These are phyloP conservation scores for Aspergillus sp. DNA, from an alignment of 2,329 filamentous ascomycete species.

Conservation along the genomic window DNA sequence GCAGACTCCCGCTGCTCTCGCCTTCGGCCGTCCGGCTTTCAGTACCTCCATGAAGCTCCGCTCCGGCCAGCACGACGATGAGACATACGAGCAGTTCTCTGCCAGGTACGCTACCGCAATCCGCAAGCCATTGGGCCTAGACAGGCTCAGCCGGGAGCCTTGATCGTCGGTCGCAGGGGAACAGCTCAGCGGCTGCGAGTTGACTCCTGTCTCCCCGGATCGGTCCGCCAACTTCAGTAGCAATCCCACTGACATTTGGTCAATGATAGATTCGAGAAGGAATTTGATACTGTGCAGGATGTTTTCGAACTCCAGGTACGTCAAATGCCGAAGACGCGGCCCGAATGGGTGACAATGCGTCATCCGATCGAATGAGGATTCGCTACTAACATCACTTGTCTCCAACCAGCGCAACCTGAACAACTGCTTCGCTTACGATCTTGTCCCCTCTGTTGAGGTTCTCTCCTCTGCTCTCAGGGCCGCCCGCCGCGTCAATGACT, in stretches of 20 bases:
- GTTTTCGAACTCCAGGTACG: slow-evolving; percentile 99
- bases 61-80: slow-evolving; percentile 73
- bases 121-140: slow-evolving; percentile 24
- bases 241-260: slow-evolving; percentile 38
- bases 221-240: neutral
- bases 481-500: slow-evolving; percentile 96
- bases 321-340: slow-evolving; percentile 12
- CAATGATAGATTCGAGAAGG: slow-evolving; percentile 87
- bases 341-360: neutral
- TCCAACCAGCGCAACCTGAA: slow-evolving; percentile 78
- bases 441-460: slow-evolving; percentile 91
- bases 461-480: slow-evolving; percentile 89
- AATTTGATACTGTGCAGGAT: slow-evolving; percentile 96
- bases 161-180: slow-evolving; percentile 14
- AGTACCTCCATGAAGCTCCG: slow-evolving; percentile 56
- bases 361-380: neutral
- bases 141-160: slow-evolving; percentile 11
- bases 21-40: slow-evolving; percentile 61
- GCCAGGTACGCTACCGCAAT: slow-evolving; percentile 68
- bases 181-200: slow-evolving; percentile 9
- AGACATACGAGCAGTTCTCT: slow-evolving; percentile 99
- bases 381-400: neutral
- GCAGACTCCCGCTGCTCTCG: slow-evolving; percentile 54
- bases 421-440: slow-evolving; percentile 99
- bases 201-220: slow-evolving; percentile 1